Conservation (phyloP, 805 yeast genomes). For the Kazachstania bromeliacearum region DNA sequence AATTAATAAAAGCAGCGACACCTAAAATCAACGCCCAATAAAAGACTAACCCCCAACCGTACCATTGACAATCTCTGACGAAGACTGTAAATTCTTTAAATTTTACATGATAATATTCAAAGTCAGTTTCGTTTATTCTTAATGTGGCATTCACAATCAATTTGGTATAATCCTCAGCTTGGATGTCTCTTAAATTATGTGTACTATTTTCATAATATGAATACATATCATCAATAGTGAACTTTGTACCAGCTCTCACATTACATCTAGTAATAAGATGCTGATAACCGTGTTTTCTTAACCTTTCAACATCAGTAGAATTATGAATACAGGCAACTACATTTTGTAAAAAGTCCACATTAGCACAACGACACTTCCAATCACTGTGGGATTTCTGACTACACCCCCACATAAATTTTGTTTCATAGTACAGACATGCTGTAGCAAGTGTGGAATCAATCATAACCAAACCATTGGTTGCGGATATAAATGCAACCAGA, state of each 20-base stretch:
- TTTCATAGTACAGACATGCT: slow-evolving; percentile 34
- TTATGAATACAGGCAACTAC: slow-evolving; percentile 35
- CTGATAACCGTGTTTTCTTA: slow-evolving; percentile 32
- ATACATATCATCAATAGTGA: slow-evolving; percentile 20
- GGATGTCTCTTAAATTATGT: slow-evolving; percentile 26
- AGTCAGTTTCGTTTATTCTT: slow-evolving; percentile 26
- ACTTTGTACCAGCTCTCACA: slow-evolving; percentile 10
- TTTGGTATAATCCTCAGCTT: slow-evolving; percentile 2
- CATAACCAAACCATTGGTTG: slow-evolving; percentile 23
- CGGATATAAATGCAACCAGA: too few relatives aligned
- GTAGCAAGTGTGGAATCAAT: slow-evolving; percentile 33
- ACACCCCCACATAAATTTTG: slow-evolving; percentile 38
- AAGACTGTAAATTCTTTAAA: slow-evolving; percentile 32
- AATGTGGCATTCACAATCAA: slow-evolving; percentile 29
- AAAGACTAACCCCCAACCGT: slow-evolving; percentile 39
- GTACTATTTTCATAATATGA: slow-evolving; percentile 31
- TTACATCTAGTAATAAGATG: slow-evolving; percentile 30
- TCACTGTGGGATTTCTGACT: slow-evolving; percentile 26
- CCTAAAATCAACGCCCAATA: slow-evolving; percentile 33
- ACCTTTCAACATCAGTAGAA: slow-evolving; percentile 24
- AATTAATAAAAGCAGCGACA: slow-evolving; percentile 26
- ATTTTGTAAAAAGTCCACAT: slow-evolving; percentile 37
- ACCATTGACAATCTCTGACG: slow-evolving; percentile 33
- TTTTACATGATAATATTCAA: slow-evolving; percentile 27
- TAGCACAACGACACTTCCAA: slow-evolving; percentile 35